Evolutionary conservation across 345 rosid genomes (phyloP).

Genomic region (Salix koriyanagi): DNA sequence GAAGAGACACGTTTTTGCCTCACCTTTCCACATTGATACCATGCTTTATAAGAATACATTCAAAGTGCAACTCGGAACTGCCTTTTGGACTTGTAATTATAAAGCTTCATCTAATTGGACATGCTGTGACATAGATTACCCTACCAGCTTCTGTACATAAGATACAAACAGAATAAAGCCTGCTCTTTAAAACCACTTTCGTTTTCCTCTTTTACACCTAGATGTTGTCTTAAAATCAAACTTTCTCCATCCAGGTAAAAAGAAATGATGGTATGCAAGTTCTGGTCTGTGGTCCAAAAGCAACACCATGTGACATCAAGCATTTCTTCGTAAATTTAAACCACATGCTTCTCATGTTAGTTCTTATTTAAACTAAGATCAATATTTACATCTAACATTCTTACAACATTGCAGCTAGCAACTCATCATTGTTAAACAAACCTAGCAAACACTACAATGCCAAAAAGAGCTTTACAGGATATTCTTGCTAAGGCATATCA

Average conservation of each 20-base stretch:
- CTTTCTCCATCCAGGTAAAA: neutral
- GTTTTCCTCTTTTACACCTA: neutral
- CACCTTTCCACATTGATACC: slow-evolving; percentile 9
- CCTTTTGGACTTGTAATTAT: neutral
- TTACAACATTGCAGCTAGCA: slow-evolving; percentile 18
- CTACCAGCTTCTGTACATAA: neutral
- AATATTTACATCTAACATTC: slow-evolving; percentile 31
- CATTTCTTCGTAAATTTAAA: neutral
- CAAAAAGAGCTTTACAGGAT: slow-evolving; percentile 13
- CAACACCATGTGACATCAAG: neutral
- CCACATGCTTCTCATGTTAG: slow-evolving; percentile 13
- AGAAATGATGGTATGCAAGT: neutral
- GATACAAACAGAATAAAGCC: neutral
- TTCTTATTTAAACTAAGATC: slow-evolving; percentile 13
- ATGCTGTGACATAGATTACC: neutral
- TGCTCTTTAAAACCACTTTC: neutral
- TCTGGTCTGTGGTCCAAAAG: slow-evolving; percentile 7
- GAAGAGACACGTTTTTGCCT: neutral
- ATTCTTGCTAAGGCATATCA: slow-evolving; percentile 18
- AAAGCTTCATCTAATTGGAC: neutral
- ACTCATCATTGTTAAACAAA: slow-evolving; percentile 12
- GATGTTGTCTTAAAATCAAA: neutral
- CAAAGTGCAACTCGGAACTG: neutral
- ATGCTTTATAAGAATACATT: neutral
- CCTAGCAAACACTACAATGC: neutral